A percentile compares a stretch with the other conserved stretches of the same genome.
phyloP scores from a whole-genome alignment of 306 rosid genomes.

The Cicer pinnatifidum region DNA sequence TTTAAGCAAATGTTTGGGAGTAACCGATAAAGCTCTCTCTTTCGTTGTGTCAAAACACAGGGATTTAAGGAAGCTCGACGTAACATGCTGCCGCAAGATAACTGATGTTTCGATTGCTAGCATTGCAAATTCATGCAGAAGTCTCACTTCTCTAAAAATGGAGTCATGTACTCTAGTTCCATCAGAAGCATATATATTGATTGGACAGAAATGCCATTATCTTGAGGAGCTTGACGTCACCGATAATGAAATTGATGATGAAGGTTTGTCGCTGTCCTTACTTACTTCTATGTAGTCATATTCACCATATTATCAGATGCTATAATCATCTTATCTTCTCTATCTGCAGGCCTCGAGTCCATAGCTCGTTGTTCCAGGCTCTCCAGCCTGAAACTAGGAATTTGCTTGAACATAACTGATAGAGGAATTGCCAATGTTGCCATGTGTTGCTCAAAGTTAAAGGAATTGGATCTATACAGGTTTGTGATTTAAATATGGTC shows the following conservation, averaged over 20 bases:
- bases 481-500: constrained; percentile 44
- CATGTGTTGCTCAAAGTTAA: constrained; percentile 67
- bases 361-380: constrained; percentile 74
- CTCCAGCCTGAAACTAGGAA: constrained; percentile 75
- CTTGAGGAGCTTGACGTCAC: constrained; percentile 91
- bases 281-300: not conserved
- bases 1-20: constrained; percentile 87
- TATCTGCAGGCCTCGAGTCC: constrained; percentile 68
- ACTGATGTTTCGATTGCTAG: constrained; percentile 69
- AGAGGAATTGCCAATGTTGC: constrained; percentile 73
- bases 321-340: constrained; percentile 38
- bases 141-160: constrained; percentile 83
- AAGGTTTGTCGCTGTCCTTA: constrained; percentile 58
- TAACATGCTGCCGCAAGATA: constrained; percentile 90
- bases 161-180: constrained; percentile 85
- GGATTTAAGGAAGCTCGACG: constrained; percentile 84
- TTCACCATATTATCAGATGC: constrained; percentile 34
- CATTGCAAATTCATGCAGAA: constrained; percentile 67
- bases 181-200: constrained; percentile 68
- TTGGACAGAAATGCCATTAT: constrained; percentile 67
- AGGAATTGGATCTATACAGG: constrained; percentile 94
- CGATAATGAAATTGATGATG: constrained; percentile 87
- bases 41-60: constrained; percentile 71
- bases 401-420: constrained; percentile 87
- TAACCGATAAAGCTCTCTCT: constrained; percentile 79